Base-by-base conservation (phyloP, 306 rosid genomes). In the Rubus idaeus region DNA sequence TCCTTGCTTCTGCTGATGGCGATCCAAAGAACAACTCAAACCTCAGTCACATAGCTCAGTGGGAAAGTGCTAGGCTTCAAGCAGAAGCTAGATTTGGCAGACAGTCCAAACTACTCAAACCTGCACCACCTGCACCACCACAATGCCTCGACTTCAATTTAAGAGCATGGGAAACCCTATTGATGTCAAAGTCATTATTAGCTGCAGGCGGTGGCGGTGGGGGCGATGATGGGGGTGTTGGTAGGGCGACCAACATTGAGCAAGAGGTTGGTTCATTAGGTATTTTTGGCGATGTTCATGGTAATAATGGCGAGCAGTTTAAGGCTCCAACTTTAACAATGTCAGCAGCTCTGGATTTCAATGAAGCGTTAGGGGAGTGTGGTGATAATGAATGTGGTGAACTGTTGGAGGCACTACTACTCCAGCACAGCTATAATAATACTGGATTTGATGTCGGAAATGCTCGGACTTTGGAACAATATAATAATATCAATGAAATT, bases 31-130 rank as follows among this genome's bases (percentile, higher is more conserved):
- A 42, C 41, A 11, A 40, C 6, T 63, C 77, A 10, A 63, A 62
- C 16, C 73, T 79, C 53, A 79, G 74, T 68, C 82, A 79, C 78
- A 72, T 72, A 26, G 74, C 51, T 26, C 82, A 79, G 57, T 79
- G 82, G 82, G 82, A 79, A 58, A 52, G 58, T 17, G 67, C 68
- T n/a, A 57, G 82, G 64, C 74, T 79, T 30, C 67, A 79, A 47
- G 82, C 82, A 12, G 78, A 79, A 64, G 78, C 77, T 21, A 78
- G 82, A 11, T 65, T 71, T 0, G 66, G 20, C 17, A 72, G 42
- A 52, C 73, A 72, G 47, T 64, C 82, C 17, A 30, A 51, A 13
- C 47, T 47, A 26, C 55, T 47, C 23, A n/a, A 17, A 12, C 55
- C 13, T 14, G 5, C 68, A 21, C 45, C 56, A 62, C 49, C 46